Base-by-base conservation (phyloP, 352 stramenopile species). In the Blastocystis sp. region DNA sequence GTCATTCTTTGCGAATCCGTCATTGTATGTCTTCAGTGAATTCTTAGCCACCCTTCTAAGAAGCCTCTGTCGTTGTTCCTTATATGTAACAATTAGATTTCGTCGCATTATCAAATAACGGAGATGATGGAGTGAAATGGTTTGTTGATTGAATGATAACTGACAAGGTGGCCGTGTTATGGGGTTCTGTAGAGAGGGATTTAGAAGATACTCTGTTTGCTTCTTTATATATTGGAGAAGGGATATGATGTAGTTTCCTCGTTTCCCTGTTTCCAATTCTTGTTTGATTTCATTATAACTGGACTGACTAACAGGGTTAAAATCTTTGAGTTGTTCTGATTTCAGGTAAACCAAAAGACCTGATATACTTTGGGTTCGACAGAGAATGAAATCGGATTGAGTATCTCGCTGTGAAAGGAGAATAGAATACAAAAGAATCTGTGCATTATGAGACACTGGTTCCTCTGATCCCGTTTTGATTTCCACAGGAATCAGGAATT, bases 291-390 rank as follows among this genome's bases (percentile, higher is more conserved):
- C 71, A 19, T 42, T 42, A n/a, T 83, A 21, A 14, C 16, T 49
- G 29, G 46, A 54, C 21, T 63, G n/a, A 63, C 65, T 29, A 2
- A 14, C n/a, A 19, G n/a, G 14, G 21, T 43, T 43, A 1, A 11
- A 11, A 21, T 52, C 14, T 54, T 11, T 19, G 7, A 67, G 2
- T 1, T 52, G 21, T 27, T 83, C 46, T 27, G 43, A 65, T 67
- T 83, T 83, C 71, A 83, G n/a, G 35, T 83, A 83, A 4, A 83
- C 51, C 21, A 83, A 65, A 14, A 65, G n/a, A 65, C 71, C 51
- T 5, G 46, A 66, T 3, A 83, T 4, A 32, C 43, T 16, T 4
- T 43, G n/a, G 5, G 35, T 2, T 27, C 32, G 11, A 14, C 14
- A 52, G 5, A 66, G 29, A 21, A 43, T 61, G 27, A 67, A 83